Conservation (phyloP, 1,284 basidiomycete genomes). For the Pseudozyma pruni region DNA sequence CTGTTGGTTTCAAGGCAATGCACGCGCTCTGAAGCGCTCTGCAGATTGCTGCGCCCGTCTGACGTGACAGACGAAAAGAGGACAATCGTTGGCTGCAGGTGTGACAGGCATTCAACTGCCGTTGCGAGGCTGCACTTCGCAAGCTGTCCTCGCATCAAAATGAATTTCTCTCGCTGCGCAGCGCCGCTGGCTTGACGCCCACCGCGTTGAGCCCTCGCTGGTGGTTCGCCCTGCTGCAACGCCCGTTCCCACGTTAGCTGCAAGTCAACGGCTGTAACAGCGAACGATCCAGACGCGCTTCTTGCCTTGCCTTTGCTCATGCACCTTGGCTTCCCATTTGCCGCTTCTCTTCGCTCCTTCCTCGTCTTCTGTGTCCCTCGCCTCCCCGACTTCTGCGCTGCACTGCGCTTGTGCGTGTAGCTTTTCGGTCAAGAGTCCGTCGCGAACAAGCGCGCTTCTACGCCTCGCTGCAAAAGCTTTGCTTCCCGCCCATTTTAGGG, state of each 20-base stretch:
- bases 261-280: too few species aligned
- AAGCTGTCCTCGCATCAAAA: constrained; percentile 4
- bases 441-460: too few species aligned
- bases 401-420: neutral
- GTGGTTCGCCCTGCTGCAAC: neutral
- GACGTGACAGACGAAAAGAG: too few species aligned
- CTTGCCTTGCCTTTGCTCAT: neutral
- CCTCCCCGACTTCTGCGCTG: neutral
- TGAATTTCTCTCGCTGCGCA: too few species aligned
- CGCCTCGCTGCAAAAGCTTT: neutral
- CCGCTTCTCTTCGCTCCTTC: neutral
- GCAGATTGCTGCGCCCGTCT: too few species aligned
- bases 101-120: too few species aligned
- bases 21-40: too few species aligned
- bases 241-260: neutral
- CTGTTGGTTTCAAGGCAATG: too few species aligned
- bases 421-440: neutral
- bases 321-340: constrained; percentile 1
- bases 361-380: neutral
- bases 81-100: too few species aligned
- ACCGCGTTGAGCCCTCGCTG: neutral
- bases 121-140: neutral
- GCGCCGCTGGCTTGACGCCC: constrained; percentile 1
- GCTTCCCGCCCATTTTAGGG: too few species aligned
- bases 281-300: neutral